Evolutionary conservation across 2,329 filamentous ascomycete species (phyloP).

Genomic region (Epichloe brachyelytri): DNA sequence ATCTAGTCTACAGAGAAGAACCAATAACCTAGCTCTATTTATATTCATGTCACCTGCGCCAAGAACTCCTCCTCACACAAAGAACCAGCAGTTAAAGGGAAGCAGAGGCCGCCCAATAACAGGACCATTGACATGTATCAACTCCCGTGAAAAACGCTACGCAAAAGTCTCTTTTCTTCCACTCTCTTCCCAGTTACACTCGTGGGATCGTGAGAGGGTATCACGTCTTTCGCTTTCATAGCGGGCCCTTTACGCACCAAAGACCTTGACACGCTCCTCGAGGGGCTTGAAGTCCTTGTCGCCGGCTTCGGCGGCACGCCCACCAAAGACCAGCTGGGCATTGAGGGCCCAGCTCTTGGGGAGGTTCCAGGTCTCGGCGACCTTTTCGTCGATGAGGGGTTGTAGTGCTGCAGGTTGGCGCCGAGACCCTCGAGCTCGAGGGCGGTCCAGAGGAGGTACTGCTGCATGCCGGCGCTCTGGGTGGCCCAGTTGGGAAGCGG

Average conservation of each 20-base stretch:
- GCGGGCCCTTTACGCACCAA: constrained; percentile 29
- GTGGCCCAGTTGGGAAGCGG: constrained; percentile 64
- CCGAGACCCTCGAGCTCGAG: constrained; percentile 76
- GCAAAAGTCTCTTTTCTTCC: neutral
- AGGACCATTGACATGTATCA: neutral
- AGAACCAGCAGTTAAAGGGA: too few species aligned
- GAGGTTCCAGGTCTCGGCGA: constrained; percentile 55
- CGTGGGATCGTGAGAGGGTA: neutral
- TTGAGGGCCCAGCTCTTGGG: constrained; percentile 63
- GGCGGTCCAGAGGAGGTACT: constrained; percentile 68
- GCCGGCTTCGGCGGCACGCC: constrained; percentile 38
- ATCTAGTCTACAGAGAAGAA: neutral
- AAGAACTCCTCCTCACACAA: neutral
- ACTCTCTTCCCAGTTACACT: neutral
- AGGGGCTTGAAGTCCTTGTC: constrained; percentile 54
- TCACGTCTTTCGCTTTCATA: neutral
- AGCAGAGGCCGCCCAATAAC: neutral
- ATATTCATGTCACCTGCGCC: neutral
- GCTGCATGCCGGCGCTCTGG: constrained; percentile 67
- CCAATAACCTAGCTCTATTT: too few species aligned
- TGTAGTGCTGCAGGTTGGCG: constrained; percentile 88
- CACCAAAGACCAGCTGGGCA: constrained; percentile 77
- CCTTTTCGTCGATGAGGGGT: constrained; percentile 66
- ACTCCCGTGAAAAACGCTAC: constrained; percentile 4
- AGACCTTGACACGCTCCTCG: constrained; percentile 55